Evolutionary conservation across 2,329 filamentous ascomycete genomes (phyloP), one percentile per base, ranked within the genome.

Genomic region (Westerdykella ornata): DNA sequence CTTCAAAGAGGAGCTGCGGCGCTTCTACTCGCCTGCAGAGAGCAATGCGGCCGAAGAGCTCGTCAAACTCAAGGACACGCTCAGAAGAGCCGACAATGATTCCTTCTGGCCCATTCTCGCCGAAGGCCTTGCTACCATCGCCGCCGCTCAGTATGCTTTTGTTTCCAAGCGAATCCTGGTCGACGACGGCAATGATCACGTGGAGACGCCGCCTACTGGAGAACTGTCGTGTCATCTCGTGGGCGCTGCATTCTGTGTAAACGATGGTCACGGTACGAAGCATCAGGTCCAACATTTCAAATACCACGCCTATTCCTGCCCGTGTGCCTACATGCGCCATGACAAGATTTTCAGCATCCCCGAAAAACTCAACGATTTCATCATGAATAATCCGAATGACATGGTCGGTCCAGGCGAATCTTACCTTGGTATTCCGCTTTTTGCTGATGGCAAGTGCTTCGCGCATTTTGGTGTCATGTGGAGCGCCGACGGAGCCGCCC

Each of bases 381-480:
- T 77, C 35, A 71, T 74, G 18, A 69, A 79, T 48, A 81, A 82
- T 49, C 78, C 78, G 4, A 81, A 82, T 52, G 62, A 70, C 37
- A 63, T 84, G 11, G 76, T 80, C 0, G 75, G 81, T 19, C 70
- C 76, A 2, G 77, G 76, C 22, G 82, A 85, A 52, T 79, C 80
- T 2, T 85, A 83, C 55, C 69, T 86, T 28, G 80, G 78, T 6
- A 69, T 85, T 12, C 82, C 82, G 0, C 66, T 86, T 2, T 84
- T 81, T 49, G 73, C 75, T 3, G 74, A 78, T 32, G 78, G 75
- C 22, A 83, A 81, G 58, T 84, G 78, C 56, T 76, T 83, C 52
- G 81, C 78, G 16, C 79, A 85, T 60, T 80, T 86, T 55, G 82
- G 82, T n/a, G 69, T 82, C 58, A 80, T 85, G 71, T 86, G 82